These are phyloP conservation scores for Colletotrichum spinosum DNA, from an alignment of 2,329 filamentous ascomycete species.

Conservation along the genomic window DNA sequence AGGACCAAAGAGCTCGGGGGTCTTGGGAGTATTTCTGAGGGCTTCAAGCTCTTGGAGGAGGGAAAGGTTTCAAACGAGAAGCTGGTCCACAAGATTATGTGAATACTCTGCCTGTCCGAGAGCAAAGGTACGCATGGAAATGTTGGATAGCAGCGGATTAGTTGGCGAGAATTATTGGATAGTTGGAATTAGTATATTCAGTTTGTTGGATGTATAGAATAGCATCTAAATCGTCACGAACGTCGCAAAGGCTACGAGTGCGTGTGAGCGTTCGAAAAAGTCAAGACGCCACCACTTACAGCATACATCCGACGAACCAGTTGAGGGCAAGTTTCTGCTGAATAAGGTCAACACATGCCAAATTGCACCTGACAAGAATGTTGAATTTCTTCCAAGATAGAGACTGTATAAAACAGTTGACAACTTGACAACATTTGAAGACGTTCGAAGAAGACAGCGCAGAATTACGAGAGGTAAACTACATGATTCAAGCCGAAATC, in stretches of 20 bases:
- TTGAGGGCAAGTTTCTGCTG: too few species aligned
- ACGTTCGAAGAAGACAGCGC: background rate
- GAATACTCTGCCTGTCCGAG: background rate
- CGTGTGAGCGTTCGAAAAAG: too few species aligned
- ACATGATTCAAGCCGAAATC: background rate
- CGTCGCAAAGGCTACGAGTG: too few species aligned
- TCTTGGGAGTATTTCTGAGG: background rate
- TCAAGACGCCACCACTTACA: too few species aligned
- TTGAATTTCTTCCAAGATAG: background rate
- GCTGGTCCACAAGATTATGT: slow-evolving; percentile 8
- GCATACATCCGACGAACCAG: too few species aligned
- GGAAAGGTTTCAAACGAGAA: slow-evolving; percentile 10
- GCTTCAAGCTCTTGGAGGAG: slow-evolving; percentile 1
- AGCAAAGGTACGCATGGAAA: accelerated
- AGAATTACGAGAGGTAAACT: background rate
- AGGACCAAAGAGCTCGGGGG: background rate
- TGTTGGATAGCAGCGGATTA: too few species aligned
- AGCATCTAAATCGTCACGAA: too few species aligned
- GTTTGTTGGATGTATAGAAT: too few species aligned
- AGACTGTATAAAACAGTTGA: background rate
- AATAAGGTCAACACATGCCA: too few species aligned
- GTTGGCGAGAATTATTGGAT: accelerated
- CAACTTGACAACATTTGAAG: background rate
- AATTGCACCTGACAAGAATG: too few species aligned
- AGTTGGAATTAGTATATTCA: too few species aligned